Percentiles rank a stretch among this genome's conserved stretches.
phyloP scores from a whole-genome alignment of 2,329 filamentous ascomycete genomes.

The Trichoderma harzianum region DNA sequence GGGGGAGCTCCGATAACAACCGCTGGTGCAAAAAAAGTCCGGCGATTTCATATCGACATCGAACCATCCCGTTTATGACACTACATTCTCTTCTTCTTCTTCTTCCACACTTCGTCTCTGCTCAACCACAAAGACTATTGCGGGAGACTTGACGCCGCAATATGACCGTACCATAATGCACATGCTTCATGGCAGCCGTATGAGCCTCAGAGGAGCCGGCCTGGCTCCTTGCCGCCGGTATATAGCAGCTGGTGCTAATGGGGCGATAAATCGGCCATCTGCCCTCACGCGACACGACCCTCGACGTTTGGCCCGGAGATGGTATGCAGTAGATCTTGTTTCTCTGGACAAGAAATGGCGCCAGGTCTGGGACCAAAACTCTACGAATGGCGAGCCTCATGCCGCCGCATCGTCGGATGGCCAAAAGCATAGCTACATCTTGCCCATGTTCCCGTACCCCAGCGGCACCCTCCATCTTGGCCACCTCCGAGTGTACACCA shows the following conservation, averaged over 20 bases:
- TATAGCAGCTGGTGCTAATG: not conserved
- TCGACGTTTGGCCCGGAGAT: slow-evolving; percentile 25
- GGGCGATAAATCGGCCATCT: slow-evolving; percentile 3
- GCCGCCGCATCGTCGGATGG: slow-evolving; percentile 8
- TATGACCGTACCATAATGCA: slow-evolving; percentile 30
- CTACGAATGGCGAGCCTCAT: slow-evolving; percentile 20
- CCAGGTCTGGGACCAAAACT: slow-evolving; percentile 37
- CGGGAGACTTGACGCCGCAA: not conserved
- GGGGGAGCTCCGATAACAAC: not conserved
- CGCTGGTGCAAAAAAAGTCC: not conserved
- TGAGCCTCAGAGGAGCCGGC: slow-evolving; percentile 23
- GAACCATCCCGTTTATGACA: not conserved
- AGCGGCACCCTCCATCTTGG: slow-evolving; percentile 84
- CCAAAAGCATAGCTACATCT: slow-evolving; percentile 59
- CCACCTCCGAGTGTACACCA: slow-evolving; percentile 84
- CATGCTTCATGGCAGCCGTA: slow-evolving; percentile 27
- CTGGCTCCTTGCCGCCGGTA: slow-evolving; percentile 11
- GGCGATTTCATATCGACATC: slow-evolving; percentile 3
- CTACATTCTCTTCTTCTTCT: not conserved
- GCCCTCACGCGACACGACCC: slow-evolving; percentile 14
- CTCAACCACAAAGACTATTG: not conserved
- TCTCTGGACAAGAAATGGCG: slow-evolving; percentile 52
- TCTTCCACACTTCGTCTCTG: not conserved
- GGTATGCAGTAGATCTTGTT: slow-evolving; percentile 46
- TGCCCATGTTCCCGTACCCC: slow-evolving; percentile 93